A percentile compares a stretch with the other conserved stretches of the same genome.
Conservation (phyloP, 139 green algal genomes). For the Pleodorina starrii region DNA sequence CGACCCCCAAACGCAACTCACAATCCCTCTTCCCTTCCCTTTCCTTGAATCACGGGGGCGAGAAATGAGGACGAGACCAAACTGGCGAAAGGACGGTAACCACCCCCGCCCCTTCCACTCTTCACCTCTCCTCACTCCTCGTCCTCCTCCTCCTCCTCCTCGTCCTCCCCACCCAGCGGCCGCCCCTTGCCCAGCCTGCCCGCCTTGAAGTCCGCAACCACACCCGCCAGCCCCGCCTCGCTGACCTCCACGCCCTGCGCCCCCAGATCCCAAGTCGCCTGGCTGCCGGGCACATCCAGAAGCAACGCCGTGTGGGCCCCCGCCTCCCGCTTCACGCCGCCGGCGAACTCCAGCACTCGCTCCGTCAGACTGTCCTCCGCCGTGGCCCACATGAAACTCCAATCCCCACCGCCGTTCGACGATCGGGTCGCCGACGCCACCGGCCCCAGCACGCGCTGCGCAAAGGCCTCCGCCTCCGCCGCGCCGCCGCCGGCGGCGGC, state of each 20-base stretch:
- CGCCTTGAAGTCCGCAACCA: constrained; percentile 13
- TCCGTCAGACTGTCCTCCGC: background rate
- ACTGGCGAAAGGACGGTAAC: no score
- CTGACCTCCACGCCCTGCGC: background rate
- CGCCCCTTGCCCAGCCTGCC: constrained; percentile 6
- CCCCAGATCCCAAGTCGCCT: constrained; percentile 27
- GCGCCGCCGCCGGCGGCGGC: background rate
- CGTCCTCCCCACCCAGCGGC: background rate
- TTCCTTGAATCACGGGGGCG: no score
- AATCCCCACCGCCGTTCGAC: background rate
- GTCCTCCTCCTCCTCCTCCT: background rate
- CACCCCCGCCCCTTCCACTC: no score
- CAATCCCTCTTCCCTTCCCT: no score
- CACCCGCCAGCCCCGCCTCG: background rate
- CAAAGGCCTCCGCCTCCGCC: background rate
- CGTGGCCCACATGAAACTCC: constrained; percentile 10
- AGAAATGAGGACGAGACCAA: no score
- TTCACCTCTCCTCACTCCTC: background rate
- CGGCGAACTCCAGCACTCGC: constrained; percentile 15
- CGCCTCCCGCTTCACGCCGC: background rate
- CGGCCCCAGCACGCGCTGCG: background rate
- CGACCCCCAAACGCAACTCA: no score
- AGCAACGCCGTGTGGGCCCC: background rate
- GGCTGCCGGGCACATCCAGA: constrained; percentile 21
- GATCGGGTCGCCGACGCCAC: background rate